phyloP scores from a whole-genome alignment of 768 basidiomycete species.

The Rhodotorula sphaerocarpa region DNA sequence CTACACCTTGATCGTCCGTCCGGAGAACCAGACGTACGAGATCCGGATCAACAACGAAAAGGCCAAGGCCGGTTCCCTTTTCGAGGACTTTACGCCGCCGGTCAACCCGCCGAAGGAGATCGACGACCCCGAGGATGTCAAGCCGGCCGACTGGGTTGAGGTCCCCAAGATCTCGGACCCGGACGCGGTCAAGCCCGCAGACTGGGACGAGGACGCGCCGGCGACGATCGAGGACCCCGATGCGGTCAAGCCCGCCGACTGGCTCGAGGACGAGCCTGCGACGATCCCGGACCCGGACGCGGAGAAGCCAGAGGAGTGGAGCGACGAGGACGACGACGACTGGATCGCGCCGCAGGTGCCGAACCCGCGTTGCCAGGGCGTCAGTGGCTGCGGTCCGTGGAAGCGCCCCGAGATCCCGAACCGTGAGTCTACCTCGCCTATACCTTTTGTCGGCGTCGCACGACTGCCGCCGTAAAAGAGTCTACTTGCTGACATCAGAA shows the following conservation, averaged over 20 bases:
- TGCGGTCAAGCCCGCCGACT: constrained; percentile 83
- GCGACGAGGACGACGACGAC: constrained; percentile 98
- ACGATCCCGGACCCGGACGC: constrained; percentile 71
- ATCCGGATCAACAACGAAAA: constrained; percentile 81
- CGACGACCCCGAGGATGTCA: constrained; percentile 80
- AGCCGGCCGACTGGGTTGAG: constrained; percentile 92
- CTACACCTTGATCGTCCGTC: constrained; percentile 86
- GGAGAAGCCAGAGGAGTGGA: constrained; percentile 98
- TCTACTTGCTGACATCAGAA: neutral
- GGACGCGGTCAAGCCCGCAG: constrained; percentile 57
- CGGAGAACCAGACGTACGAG: constrained; percentile 83
- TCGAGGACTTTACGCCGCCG: constrained; percentile 85
- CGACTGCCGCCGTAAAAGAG: too few relatives aligned
- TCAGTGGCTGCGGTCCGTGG: constrained; percentile 93
- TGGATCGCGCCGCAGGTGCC: constrained; percentile 83
- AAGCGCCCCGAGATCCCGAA: constrained; percentile 47
- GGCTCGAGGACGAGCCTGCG: constrained; percentile 81
- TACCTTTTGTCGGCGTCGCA: too few relatives aligned
- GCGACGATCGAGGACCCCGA: constrained; percentile 81
- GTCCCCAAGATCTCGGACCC: constrained; percentile 59
- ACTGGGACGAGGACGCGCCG: constrained; percentile 97
- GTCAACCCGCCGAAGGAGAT: constrained; percentile 92
- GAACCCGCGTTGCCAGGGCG: constrained; percentile 84
- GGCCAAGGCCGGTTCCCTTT: constrained; percentile 67
- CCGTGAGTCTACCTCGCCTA: too few relatives aligned